Evolutionary conservation across 176 grass and related monocot species (phyloP).

Genomic region (maize (Zea mays)): DNA sequence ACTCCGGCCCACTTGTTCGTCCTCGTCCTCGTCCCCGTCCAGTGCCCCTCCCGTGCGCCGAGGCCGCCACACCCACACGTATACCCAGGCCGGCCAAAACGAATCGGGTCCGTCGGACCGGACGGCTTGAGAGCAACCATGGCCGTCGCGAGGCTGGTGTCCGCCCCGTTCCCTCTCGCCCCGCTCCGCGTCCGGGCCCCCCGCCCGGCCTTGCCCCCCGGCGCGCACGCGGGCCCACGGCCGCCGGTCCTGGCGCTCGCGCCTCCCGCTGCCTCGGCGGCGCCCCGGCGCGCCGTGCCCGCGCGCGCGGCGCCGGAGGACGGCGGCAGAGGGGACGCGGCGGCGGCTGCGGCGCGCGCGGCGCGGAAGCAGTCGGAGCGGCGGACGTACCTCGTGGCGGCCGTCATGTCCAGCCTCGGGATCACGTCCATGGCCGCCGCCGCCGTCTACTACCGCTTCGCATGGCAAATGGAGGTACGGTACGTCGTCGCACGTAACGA

Average conservation of each 20-base stretch:
- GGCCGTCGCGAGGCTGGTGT: constrained; percentile 49
- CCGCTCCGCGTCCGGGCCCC: not conserved
- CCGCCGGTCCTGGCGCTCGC: constrained; percentile 26
- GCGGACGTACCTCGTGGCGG: constrained; percentile 81
- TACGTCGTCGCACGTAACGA: too few relatives aligned
- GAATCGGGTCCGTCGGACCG: too few relatives aligned
- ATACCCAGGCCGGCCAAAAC: too few relatives aligned
- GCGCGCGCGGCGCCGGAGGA: constrained; percentile 27
- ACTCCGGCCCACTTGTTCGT: constrained; percentile 2
- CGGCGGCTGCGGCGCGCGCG: constrained; percentile 35
- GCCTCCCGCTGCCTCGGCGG: constrained; percentile 1
- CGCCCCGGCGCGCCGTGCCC: not conserved
- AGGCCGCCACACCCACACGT: constrained; percentile 16
- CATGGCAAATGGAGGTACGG: constrained; percentile 97
- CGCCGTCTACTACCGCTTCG: constrained; percentile 92
- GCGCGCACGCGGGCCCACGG: not conserved
- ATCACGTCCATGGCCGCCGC: constrained; percentile 91
- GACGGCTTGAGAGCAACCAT: too few relatives aligned
- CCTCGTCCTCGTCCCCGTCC: not conserved
- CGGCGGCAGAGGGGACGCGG: constrained; percentile 1
- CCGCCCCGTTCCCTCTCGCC: constrained; percentile 22
- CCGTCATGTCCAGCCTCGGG: constrained; percentile 90
- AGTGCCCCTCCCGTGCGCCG: not conserved
- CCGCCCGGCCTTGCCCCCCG: not conserved
- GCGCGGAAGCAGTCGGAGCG: constrained; percentile 80